Evolutionary conservation across 2,329 filamentous ascomycete species (phyloP).

Genomic region (Tolypocladium guangdongense): DNA sequence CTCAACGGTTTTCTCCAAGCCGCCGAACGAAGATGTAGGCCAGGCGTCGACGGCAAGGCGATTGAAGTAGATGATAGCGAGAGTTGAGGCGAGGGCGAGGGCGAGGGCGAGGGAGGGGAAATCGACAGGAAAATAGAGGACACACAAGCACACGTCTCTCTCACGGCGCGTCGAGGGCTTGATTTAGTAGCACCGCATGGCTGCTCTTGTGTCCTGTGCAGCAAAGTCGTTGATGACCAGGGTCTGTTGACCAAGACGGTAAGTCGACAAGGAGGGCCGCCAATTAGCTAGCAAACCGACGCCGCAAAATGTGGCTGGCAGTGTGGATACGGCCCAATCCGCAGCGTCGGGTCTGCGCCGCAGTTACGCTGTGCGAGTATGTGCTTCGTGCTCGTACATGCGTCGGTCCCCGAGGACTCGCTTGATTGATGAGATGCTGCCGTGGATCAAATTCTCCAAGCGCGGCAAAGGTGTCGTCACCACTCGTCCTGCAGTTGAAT

Average conservation of each 20-base stretch:
- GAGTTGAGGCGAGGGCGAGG: neutral
- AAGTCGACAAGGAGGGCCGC: neutral
- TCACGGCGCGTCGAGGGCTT: neutral
- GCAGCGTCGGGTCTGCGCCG: slow-evolving; percentile 2
- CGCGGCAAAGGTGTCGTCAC: neutral
- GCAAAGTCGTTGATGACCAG: neutral
- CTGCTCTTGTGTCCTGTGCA: neutral
- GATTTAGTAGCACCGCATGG: neutral
- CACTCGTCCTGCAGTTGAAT: slow-evolving; percentile 1
- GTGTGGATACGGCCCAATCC: slow-evolving; percentile 1
- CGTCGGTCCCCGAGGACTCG: neutral
- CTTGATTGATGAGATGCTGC: neutral
- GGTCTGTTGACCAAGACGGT: neutral
- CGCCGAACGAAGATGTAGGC: neutral
- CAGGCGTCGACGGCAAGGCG: neutral
- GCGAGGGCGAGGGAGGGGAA: neutral
- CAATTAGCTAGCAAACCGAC: neutral
- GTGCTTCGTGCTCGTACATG: neutral
- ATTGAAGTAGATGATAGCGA: neutral
- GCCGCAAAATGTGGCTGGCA: neutral
- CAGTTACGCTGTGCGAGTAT: neutral
- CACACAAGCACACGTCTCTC: neutral
- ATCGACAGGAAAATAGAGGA: neutral
- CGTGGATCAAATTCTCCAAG: neutral
- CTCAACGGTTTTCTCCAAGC: neutral